Conservation (phyloP, 441 rosid genomes). For the Theobroma grandiflorum region DNA sequence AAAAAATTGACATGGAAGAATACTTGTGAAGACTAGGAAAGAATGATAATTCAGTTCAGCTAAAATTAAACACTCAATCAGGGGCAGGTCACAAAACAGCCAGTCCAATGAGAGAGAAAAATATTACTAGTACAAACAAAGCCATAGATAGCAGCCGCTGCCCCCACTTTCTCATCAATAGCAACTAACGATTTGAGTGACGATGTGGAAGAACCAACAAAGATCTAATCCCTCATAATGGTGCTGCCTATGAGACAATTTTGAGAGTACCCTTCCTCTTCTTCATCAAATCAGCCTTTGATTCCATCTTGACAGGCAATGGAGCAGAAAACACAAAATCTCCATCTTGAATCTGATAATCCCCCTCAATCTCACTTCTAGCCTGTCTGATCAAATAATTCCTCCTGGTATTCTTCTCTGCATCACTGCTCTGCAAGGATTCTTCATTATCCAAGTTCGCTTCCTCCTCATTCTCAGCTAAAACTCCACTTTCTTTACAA, state of each 20-base stretch:
- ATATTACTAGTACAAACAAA: background rate
- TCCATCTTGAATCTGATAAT: constrained; percentile 41
- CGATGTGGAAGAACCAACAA: constrained; percentile 11
- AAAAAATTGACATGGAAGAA: background rate
- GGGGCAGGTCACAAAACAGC: background rate
- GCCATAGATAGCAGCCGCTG: background rate
- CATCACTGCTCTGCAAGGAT: constrained; percentile 46
- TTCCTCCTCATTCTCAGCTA: constrained; percentile 43
- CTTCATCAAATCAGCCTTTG: constrained; percentile 52
- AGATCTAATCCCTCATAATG: constrained; percentile 1
- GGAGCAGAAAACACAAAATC: constrained; percentile 69
- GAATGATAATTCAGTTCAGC: background rate
- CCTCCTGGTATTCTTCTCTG: constrained; percentile 33
- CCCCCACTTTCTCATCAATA: constrained; percentile 1
- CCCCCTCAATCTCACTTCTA: constrained; percentile 28
- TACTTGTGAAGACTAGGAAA: background rate
- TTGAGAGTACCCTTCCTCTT: constrained; percentile 44
- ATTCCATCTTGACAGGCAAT: constrained; percentile 81
- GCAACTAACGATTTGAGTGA: constrained; percentile 12
- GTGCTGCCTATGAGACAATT: constrained; percentile 32
- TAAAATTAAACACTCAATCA: constrained; percentile 11
- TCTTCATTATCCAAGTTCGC: constrained; percentile 38
- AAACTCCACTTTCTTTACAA: constrained; percentile 38
- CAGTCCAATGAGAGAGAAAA: background rate
- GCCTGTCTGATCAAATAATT: constrained; percentile 22